Evolutionary conservation across 345 rosid species (phyloP), one percentile per base, ranked within the genome.

Genomic region (Gynandropsis gynandra): DNA sequence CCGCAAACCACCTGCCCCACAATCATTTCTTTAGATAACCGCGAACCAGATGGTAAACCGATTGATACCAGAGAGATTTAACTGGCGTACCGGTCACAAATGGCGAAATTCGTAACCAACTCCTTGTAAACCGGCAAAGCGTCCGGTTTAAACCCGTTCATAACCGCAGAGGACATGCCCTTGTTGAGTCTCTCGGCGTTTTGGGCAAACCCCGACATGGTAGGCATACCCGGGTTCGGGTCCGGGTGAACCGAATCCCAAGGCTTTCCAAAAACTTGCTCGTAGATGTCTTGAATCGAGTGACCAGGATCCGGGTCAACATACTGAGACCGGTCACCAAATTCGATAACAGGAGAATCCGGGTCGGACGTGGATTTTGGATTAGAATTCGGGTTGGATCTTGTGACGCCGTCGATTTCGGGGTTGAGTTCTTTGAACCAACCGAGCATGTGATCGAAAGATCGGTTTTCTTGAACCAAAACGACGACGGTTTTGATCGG

Each of bases 361-460:
- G 68, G 44, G 64, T 80, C 80, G n/a, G 80, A 66, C 36, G 81
- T 54, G 43, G 82, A 73, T 4, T 75, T 46, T 10, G 83, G 83
- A 61, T 85, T 89, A 16, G 87, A 82, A 61, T 58, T 58, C 2
- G 69, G 54, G 19, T 89, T 85, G 0, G 85, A 62, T 21, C 83
- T 87, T 0, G 80, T 70, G 10, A 79, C 86, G 15, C 97, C 97
- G 41, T 85, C 73, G 52, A 89, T 83, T 51, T 83, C 81, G 1
- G 72, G 82, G 73, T 89, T 81, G 39, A 83, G 52, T 15, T 80
- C 66, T 36, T 85, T 89, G 63, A 82, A 72, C 97, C 97, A 85
- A 10, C 97, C 97, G 5, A 89, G 70, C 31, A 76, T 79, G 78
- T 89, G 97, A 59, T 89, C 97, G 45, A 89, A 89, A 27, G 97